A percentile compares a stretch with the other conserved stretches of the same genome.
Conservation (phyloP, 1,139 yeast genomes). For the Geotrichum bryndzae region DNA sequence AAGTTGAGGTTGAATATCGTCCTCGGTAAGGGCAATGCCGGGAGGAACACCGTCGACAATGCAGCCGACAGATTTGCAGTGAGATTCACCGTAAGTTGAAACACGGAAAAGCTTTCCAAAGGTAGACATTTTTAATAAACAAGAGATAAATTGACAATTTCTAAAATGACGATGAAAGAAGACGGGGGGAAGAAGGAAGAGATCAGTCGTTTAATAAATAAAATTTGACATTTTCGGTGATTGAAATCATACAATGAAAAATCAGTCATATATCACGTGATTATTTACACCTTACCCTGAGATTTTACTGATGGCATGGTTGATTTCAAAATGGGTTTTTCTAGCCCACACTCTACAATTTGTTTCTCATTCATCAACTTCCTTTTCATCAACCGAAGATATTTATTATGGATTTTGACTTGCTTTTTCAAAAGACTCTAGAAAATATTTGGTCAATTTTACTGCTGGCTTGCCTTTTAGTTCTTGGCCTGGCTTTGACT, state of each 20-base stretch:
- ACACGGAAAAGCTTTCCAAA: conserved; percentile 62
- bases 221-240: not conserved
- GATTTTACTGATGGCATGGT: not conserved
- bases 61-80: conserved; percentile 97
- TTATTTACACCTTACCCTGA: conserved; percentile 1
- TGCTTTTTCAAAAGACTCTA: not conserved
- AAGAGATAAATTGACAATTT: not conserved
- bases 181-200: not conserved
- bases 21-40: conserved; percentile 76
- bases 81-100: conserved; percentile 97
- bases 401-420: conserved; percentile 7
- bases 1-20: conserved; percentile 89
- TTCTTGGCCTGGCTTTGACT: conserved; percentile 6
- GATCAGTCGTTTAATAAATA: not conserved
- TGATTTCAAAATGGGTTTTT: not conserved
- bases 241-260: not conserved
- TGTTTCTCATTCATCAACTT: not conserved
- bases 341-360: not conserved
- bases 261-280: conserved; percentile 6
- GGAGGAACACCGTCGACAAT: conserved; percentile 98
- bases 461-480: conserved; percentile 7
- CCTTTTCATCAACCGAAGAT: not conserved
- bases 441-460: conserved; percentile 7
- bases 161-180: not conserved
- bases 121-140: conserved; percentile 46